Base-by-base conservation (phyloP, 805 yeast species). In the Candida quercuum region DNA sequence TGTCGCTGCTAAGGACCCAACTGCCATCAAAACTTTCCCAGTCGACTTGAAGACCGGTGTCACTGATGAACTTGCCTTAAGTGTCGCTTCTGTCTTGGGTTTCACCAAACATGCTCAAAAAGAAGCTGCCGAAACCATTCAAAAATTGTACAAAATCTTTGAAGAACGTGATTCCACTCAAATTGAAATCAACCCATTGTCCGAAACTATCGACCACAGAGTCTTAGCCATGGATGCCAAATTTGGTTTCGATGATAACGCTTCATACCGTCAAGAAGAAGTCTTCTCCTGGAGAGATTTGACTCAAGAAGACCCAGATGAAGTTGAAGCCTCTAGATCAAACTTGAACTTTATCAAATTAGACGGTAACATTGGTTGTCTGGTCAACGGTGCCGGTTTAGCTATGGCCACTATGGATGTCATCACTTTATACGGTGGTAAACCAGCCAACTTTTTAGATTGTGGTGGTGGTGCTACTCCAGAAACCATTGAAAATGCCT, bases 341-440 rank as follows among this genome's bases (percentile, higher is more conserved):
- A 93, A 88, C 56, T 78, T 93, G 59, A 93, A 93, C 74, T 93
- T 91, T 67, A 94, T 93, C 72, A 93, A 93, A 73, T 81, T 93
- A 61, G 94, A 91, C 61, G 99, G 99, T 68, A 86, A 88, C 76
- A 91, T 93, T 60, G 99, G 99, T 56, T 91, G 96, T 74, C 75
- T 93, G 47, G 99, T 93, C 64, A 93, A 93, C 68, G 99, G 99
- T 74, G 99, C 99, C 42, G 99, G 99, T 67, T 78, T 93, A 63
- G 99, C 99, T 57, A 93, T 93, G 99, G 99, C 99, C 55, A 93
- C 99, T 50, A 89, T 93, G 97, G 99, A 93, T 69, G 94, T 94
- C 64, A 87, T 93, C 73, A 88, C 93, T 72, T 78, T 93, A 57
- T 86, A 88, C 72, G 97, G 98, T 59, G 99, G 99, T 66, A 85